Percentiles rank a stretch among this genome's conserved stretches.
Evolutionary conservation across 441 rosid genomes (phyloP).

Genomic region (Adansonia gregorii): DNA sequence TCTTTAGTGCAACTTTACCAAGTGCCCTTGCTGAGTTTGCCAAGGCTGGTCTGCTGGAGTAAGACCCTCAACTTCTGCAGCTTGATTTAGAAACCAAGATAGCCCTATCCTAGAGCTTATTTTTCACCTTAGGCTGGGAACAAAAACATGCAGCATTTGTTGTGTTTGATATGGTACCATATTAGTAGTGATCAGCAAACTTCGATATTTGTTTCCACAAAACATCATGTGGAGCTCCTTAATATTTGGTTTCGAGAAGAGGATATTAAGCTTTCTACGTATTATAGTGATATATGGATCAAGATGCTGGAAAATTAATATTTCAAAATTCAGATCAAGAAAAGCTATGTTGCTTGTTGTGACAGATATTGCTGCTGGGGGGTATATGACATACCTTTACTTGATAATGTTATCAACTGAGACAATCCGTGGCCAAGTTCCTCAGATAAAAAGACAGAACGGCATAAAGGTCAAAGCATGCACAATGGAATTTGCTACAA

Average conservation of each 20-base stretch:
- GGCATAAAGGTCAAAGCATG: background rate
- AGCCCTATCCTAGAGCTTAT: no score
- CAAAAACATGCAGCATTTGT: no score
- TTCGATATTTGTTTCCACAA: background rate
- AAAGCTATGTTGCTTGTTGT: constrained; percentile 89
- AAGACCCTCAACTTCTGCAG: no score
- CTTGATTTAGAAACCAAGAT: no score
- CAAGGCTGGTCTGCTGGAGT: no score
- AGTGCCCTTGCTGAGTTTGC: no score
- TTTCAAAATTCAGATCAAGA: constrained; percentile 83
- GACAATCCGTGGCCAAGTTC: no score
- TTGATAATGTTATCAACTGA: no score
- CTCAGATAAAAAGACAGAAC: background rate
- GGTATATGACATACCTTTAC: constrained; percentile 24
- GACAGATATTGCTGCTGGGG: constrained; percentile 96
- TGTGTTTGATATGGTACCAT: background rate
- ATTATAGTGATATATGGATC: constrained; percentile 96
- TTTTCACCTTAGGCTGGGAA: no score
- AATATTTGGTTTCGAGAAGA: background rate
- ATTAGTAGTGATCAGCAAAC: background rate
- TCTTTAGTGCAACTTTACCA: constrained; percentile 55
- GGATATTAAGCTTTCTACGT: constrained; percentile 59
- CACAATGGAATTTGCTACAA: constrained; percentile 1
- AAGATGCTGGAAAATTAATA: constrained; percentile 87
- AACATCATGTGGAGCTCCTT: background rate